These are phyloP conservation scores for Eimeria sp. DNA, from an alignment of 169 alveolate genomes.

Conservation along the genomic window DNA sequence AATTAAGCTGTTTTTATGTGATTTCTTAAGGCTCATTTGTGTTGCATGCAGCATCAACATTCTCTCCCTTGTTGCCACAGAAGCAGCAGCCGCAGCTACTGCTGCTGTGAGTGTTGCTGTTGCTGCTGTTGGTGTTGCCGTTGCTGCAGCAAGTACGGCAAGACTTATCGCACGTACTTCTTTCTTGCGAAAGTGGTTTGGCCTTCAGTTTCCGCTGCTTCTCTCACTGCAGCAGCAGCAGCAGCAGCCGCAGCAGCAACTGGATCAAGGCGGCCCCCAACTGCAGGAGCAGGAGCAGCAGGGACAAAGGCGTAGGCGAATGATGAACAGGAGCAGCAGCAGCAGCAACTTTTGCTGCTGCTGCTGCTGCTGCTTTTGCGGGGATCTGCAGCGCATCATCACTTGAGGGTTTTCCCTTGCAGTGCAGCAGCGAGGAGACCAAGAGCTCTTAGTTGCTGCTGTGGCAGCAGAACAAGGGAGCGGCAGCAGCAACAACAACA, in stretches of 20 bases:
- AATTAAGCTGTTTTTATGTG: neutral
- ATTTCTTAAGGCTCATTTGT: neutral
- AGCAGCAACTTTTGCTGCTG: too few relatives aligned
- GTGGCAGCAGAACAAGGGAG: neutral
- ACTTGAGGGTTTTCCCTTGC: neutral
- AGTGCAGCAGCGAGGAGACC: neutral
- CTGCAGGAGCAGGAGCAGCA: slow-evolving; percentile 26
- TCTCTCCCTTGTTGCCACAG: neutral
- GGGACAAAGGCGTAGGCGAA: too few relatives aligned
- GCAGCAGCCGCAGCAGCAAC: too few relatives aligned
- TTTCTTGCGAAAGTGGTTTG: too few relatives aligned
- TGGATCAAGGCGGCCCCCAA: neutral
- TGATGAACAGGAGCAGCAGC: too few relatives aligned
- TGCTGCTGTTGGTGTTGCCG: slow-evolving; percentile 1
- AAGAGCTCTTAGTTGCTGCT: neutral
- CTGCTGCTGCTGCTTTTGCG: neutral
- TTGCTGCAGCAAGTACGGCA: neutral
- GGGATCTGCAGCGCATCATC: neutral
- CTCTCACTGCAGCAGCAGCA: neutral
- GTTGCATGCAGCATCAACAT: neutral
- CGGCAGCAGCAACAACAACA: too few relatives aligned
- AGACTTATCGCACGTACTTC: too few relatives aligned
- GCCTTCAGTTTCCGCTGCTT: slow-evolving; percentile 9
- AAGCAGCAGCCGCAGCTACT: slow-evolving; percentile 2
- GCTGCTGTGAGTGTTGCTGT: neutral